Conservation (phyloP, 768 basidiomycete species). For the Phylloporus arenicola region DNA sequence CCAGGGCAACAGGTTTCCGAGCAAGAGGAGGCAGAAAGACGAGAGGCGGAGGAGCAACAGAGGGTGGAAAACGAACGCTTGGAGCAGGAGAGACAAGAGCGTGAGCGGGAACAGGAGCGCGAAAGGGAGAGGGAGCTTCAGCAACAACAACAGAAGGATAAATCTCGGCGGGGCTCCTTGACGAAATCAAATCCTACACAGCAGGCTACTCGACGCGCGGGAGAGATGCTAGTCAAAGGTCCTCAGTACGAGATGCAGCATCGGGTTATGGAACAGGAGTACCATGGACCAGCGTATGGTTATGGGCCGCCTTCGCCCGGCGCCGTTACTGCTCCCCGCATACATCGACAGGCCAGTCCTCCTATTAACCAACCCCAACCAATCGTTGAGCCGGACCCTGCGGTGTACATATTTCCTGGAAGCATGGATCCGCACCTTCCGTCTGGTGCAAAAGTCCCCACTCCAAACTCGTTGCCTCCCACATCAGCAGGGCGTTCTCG, state of each 20-base stretch:
- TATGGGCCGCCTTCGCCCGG: constrained; percentile 27
- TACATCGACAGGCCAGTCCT: constrained; percentile 24
- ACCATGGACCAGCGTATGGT: constrained; percentile 38
- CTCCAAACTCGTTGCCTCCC: constrained; percentile 14
- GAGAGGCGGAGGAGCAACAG: constrained; percentile 38
- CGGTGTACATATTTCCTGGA: constrained; percentile 19
- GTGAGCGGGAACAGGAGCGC: constrained; percentile 44
- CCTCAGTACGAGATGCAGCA: constrained; percentile 95
- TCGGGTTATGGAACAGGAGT: constrained; percentile 88
- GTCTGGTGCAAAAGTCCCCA: constrained; percentile 54
- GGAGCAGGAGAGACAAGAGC: constrained; percentile 54
- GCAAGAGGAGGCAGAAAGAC: constrained; percentile 34
- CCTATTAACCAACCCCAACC: constrained; percentile 26
- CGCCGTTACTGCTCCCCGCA: constrained; percentile 15
- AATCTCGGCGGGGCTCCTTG: constrained; percentile 46
- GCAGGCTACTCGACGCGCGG: constrained; percentile 52
- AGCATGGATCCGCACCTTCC: constrained; percentile 41
- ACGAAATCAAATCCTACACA: constrained; percentile 57
- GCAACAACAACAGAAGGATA: constrained; percentile 37
- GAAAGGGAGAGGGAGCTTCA: constrained; percentile 30
- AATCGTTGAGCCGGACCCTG: constrained; percentile 27
- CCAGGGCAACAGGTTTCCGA: constrained; percentile 30
- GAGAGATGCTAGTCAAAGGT: constrained; percentile 82
- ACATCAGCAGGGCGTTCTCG: constrained; percentile 20
- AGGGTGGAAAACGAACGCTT: constrained; percentile 37